Conservation (phyloP, 139 green algal species). For the Tetraselmis striata region DNA sequence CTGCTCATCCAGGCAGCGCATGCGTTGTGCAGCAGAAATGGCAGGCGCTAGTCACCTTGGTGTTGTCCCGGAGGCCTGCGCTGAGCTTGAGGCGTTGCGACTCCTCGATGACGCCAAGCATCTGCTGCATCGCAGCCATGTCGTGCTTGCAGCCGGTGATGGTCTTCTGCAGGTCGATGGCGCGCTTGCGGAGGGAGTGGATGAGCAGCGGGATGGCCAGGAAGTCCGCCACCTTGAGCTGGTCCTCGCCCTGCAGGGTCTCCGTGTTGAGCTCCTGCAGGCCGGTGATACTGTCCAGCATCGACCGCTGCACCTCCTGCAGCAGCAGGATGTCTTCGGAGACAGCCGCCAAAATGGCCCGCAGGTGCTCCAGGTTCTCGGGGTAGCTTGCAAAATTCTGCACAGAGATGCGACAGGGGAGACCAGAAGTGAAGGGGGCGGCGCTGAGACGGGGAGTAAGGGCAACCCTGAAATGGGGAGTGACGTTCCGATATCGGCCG, state of each 20-base stretch:
- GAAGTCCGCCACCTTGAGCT: background rate
- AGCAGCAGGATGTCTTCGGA: background rate
- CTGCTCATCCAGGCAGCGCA: too few relatives aligned
- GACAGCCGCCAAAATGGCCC: background rate
- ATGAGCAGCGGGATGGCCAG: background rate
- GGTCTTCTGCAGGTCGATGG: constrained; percentile 1
- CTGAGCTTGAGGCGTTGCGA: background rate
- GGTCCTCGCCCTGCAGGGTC: background rate
- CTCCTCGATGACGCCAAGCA: background rate
- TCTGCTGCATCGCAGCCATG: background rate
- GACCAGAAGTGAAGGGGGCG: too few relatives aligned
- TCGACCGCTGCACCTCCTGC: background rate
- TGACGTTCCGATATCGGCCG: background rate
- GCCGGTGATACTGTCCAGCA: background rate
- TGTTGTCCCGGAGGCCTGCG: background rate
- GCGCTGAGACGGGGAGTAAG: too few relatives aligned
- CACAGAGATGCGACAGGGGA: background rate
- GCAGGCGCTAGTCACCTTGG: too few relatives aligned
- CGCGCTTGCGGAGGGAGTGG: constrained; percentile 1
- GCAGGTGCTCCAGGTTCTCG: background rate
- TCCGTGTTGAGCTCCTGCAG: background rate
- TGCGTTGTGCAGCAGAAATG: too few relatives aligned
- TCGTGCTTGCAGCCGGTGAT: constrained; percentile 1
- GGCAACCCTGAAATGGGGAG: background rate
- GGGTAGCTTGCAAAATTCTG: background rate